Base-by-base conservation (phyloP, 2,329 filamentous ascomycete genomes). In the Seiridium unicorne region DNA sequence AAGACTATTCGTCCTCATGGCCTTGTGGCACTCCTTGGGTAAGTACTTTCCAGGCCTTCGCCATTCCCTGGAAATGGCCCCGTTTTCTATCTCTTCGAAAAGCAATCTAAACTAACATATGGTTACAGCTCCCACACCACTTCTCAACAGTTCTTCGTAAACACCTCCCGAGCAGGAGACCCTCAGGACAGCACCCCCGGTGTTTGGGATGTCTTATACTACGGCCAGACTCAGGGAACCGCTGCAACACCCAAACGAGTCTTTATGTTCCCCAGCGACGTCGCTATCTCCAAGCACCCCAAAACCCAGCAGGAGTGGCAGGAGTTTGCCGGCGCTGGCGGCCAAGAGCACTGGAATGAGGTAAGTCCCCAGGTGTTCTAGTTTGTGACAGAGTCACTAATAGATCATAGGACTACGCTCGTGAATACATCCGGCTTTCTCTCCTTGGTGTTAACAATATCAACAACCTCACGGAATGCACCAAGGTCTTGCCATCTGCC, bases 401-500 rank as follows among this genome's bases (percentile, higher is more conserved):
- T 42, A 51, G 5, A 51, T 56, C 4, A 48, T 34, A 80, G 76
- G 81, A 80, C 49, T 86, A 83, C 58, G 76, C 82, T 2, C 74
- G 75, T 42, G 82, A 80, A 10, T 85, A 85, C 64, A 75, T 84
- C 49, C 80, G 82, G 31, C 73, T 86, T 44, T 82, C 78, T 38
- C 71, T 86, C 3, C 77, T 86, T 9, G 84, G 83, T 3, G 82
- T 85, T 11, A 77, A 81, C 65, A 84, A 84, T 66, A 81, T 86
- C 69, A 85, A 85, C 68, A 69, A 74, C 31, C 71, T 86, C 48
- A 81, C 77, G 13, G 83, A 85, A 63, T 86, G 83, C 75, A 83
- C 81, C 8, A 77, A 79, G 64, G 81, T 81, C 3, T 70, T 85
- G 8, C 83, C 79, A 5, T 62, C 74, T 0, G 66, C 68, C 46